Evolutionary conservation across 441 rosid species (phyloP).

Genomic region (Gossypium laxum): DNA sequence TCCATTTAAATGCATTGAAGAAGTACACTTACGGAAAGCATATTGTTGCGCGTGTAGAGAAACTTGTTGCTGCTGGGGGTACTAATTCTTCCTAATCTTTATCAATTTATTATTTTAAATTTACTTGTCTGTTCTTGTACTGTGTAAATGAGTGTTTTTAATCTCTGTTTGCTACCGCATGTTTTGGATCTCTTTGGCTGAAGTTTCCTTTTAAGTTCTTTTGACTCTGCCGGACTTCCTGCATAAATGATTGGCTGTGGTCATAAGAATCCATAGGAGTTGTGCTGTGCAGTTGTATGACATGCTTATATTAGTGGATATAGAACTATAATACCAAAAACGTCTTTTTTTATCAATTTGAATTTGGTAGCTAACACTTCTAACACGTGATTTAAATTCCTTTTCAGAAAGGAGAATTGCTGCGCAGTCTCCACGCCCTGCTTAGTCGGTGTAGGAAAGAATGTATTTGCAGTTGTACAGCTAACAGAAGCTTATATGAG

Average conservation of each 20-base stretch:
- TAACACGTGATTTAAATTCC: constrained; percentile 10
- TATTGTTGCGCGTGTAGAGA: constrained; percentile 92
- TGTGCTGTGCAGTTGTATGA: not conserved
- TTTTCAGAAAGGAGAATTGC: constrained; percentile 83
- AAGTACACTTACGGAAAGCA: constrained; percentile 95
- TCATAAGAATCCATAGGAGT: not conserved
- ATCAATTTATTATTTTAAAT: not conserved
- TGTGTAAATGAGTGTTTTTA: not conserved
- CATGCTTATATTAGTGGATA: not conserved
- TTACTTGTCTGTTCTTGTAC: not conserved
- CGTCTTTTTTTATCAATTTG: not conserved
- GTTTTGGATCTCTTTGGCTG: not conserved
- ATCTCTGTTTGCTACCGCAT: not conserved
- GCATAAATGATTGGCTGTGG: not conserved
- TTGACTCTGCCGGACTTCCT: not conserved
- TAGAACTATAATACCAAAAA: not conserved
- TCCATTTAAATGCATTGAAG: constrained; percentile 85
- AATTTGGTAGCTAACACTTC: not conserved
- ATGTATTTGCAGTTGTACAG: constrained; percentile 50
- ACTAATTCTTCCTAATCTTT: constrained; percentile 8
- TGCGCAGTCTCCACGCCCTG: constrained; percentile 46
- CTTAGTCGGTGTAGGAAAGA: constrained; percentile 40
- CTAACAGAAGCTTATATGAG: constrained; percentile 56
- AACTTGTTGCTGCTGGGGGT: constrained; percentile 97
- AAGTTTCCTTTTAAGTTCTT: not conserved